These are phyloP conservation scores for Brassica incana DNA, from an alignment of 345 rosid species.

Conservation along the genomic window DNA sequence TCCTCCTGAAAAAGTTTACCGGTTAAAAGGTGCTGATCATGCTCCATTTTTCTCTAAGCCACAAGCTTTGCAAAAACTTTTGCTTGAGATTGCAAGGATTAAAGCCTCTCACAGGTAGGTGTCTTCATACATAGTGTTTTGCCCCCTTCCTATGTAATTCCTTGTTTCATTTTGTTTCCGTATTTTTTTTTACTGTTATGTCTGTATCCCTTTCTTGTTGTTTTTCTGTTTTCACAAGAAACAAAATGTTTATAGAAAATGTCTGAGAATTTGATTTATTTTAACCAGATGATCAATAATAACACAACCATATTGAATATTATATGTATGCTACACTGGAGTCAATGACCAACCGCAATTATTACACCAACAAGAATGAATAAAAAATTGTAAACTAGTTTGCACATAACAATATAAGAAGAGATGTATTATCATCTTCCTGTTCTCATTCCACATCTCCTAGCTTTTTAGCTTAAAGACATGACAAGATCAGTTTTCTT, in stretches of 20 bases:
- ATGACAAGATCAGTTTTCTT: conserved; percentile 10
- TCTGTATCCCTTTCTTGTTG: not conserved
- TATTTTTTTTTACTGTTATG: not conserved
- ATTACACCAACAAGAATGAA: conserved; percentile 2
- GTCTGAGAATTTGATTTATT: not conserved
- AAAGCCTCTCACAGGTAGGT: not conserved
- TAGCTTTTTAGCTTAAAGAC: not conserved
- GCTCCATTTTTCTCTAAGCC: conserved; percentile 99
- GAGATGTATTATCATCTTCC: not conserved
- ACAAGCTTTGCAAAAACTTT: conserved; percentile 82
- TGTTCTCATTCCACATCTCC: not conserved
- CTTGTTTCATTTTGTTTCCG: conserved; percentile 14
- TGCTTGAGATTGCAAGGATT: conserved; percentile 72
- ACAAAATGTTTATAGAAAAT: conserved; percentile 22
- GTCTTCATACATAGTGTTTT: conserved; percentile 11
- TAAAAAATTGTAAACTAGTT: not conserved
- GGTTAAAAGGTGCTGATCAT: conserved; percentile 88
- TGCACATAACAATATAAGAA: not conserved
- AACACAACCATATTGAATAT: not conserved
- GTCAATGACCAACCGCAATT: conserved; percentile 1
- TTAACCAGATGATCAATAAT: not conserved
- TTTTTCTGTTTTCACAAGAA: conserved; percentile 10
- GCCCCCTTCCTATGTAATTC: not conserved
- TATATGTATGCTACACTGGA: not conserved
- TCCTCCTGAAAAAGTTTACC: conserved; percentile 78